Evolutionary conservation across 495 filamentous ascomycete genomes (phyloP).

Genomic region (Pyrenopolyporus hunteri): DNA sequence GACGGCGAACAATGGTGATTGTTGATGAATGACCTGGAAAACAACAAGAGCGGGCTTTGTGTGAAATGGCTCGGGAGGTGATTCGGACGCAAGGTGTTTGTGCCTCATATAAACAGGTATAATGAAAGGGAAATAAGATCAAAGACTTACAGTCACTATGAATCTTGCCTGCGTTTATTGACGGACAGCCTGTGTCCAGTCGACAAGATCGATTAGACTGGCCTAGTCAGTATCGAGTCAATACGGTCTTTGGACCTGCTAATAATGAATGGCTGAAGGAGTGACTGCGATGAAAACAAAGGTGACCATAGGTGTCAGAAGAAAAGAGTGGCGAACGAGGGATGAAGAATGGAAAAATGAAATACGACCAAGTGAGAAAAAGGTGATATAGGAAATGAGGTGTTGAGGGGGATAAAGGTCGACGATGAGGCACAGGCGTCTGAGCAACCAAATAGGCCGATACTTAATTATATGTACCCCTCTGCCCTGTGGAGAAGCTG

Average conservation of each 20-base stretch:
- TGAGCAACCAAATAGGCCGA: background rate
- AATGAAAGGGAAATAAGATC: conserved; percentile 4
- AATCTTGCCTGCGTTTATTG: conserved; percentile 14
- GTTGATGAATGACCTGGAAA: conserved; percentile 20
- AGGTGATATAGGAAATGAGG: conserved; percentile 8
- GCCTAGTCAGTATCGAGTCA: conserved; percentile 10
- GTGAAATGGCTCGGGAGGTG: background rate
- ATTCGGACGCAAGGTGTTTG: conserved; percentile 12
- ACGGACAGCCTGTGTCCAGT: conserved; percentile 5
- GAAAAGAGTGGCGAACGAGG: conserved; percentile 19
- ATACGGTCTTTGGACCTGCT: conserved; percentile 6
- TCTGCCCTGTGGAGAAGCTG: background rate
- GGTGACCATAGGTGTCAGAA: conserved; percentile 25
- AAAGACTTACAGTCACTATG: conserved; percentile 35
- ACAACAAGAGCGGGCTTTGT: conserved; percentile 20
- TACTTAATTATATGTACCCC: background rate
- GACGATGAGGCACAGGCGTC: background rate
- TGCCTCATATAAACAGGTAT: conserved; percentile 16
- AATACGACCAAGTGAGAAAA: background rate
- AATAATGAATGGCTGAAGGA: conserved; percentile 33
- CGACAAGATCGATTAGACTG: conserved; percentile 7
- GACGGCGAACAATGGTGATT: conserved; percentile 33
- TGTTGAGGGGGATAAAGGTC: background rate
- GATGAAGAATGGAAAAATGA: conserved; percentile 21
- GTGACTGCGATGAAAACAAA: conserved; percentile 17